Base-by-base conservation (phyloP, 371 early-diverging fungal genomes). In the Lichtheimia corymbifera region DNA sequence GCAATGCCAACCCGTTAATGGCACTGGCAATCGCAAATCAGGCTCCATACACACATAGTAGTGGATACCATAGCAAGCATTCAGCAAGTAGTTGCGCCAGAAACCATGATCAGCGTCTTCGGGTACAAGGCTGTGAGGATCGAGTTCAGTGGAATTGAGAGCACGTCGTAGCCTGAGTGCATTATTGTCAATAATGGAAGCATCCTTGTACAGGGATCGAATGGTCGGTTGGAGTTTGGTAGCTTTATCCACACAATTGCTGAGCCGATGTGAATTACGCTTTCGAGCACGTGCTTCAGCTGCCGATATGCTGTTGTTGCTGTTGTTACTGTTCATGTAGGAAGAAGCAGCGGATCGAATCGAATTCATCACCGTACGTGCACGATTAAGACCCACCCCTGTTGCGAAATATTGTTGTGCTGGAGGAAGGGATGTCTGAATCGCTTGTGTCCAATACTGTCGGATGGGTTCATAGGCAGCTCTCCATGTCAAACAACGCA, bases 11-110 rank as follows among this genome's bases (percentile, higher is more conserved):
- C 76, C 79, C 11, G 68, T 59, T 3, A 70, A 50, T 9, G 79
- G 70, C 0, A 62, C 66, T 5, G 76, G 77, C 0, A 78, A 28
- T 4, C 83, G 53, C 2, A 72, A 25, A 25, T 71, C 62, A 1
- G 71, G 56, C 52, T 76, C 77, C 27, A 65, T 63, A 27, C 71
- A 68, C 1, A 83, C 77, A 60, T 59, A 83, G 45, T 75, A 74
- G 51, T 80, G 77, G 13, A 83, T 68, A 59, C 83, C 83, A 53
- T 79, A 83, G 43, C 72, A 66, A 12, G 77, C 75, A 62, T 76
- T 72, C 14, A 69, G 55, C 9, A 78, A 64, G 50, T 83, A 83
- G 15, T 68, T 67, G 15, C 66, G 56, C 83, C 83, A 83, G n/a
- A 73, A 72, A 9, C 57, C 49, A 4, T 42, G 25, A 28, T 66